These are phyloP conservation scores for Blumeria hordei DNA, from an alignment of 2,329 filamentous ascomycete genomes.

Conservation along the genomic window DNA sequence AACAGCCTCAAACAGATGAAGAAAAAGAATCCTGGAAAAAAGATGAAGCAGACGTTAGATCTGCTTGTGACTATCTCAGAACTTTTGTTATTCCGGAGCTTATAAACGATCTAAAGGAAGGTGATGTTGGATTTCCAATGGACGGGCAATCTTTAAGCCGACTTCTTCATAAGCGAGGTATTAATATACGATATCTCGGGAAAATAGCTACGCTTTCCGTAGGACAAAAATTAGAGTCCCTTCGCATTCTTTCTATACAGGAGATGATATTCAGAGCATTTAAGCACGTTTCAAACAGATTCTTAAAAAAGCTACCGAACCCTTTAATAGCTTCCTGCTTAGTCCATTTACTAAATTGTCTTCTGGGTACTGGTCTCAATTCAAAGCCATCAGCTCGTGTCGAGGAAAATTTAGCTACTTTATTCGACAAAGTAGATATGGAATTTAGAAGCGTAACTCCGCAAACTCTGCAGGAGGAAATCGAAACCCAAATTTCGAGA, in stretches of 20 bases:
- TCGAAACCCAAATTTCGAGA: conserved; percentile 45
- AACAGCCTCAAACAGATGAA: conserved; percentile 67
- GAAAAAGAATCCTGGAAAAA: conserved; percentile 64
- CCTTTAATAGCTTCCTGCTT: conserved; percentile 60
- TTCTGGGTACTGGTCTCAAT: conserved; percentile 58
- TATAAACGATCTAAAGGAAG: conserved; percentile 66
- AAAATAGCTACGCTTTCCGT: conserved; percentile 48
- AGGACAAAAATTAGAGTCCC: conserved; percentile 48
- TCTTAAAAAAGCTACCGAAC: conserved; percentile 56
- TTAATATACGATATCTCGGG: conserved; percentile 92
- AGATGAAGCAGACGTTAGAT: conserved; percentile 74
- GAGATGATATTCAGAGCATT: conserved; percentile 92
- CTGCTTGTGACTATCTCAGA: conserved; percentile 56
- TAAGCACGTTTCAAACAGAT: conserved; percentile 69
- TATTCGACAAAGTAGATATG: conserved; percentile 67
- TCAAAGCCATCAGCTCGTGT: conserved; percentile 53
- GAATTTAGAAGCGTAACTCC: conserved; percentile 61
- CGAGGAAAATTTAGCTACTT: conserved; percentile 43
- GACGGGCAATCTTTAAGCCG: conserved; percentile 79
- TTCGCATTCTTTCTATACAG: conserved; percentile 56
- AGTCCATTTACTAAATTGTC: conserved; percentile 78
- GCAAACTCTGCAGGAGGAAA: conserved; percentile 39
- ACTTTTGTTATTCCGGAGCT: conserved; percentile 63
- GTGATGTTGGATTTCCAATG: conserved; percentile 93
- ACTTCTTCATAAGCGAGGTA: conserved; percentile 84